Base-by-base conservation (phyloP, 2,329 filamentous ascomycete genomes). In the Berkeleyomyces basicola region DNA sequence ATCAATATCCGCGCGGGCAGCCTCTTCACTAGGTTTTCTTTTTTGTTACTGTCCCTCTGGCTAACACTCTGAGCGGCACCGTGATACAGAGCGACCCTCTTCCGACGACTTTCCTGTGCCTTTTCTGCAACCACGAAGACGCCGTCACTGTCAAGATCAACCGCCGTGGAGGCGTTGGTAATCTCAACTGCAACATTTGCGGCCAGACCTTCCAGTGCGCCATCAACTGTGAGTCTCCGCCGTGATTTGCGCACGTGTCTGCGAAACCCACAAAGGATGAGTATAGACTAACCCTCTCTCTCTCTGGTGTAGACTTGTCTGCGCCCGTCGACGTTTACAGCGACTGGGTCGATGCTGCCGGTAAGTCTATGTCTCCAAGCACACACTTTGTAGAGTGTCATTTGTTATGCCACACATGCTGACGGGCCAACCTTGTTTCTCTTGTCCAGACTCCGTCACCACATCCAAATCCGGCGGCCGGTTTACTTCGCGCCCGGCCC, bases 61-160 rank as follows among this genome's bases (percentile, higher is more conserved):
- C 49, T 47, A 39, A 49, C 42, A 9, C 11, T 62, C 57, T 58
- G 57, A 64, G 36, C 62, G 63, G 47, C 51, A 65, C 65, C 68
- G 65, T 66, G 60, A 46, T n/a, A 65, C 67, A 87, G 84, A 76
- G 81, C 72, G 87, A 91, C 68, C 82, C 84, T 47, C 79, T 93
- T 16, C 80, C 86, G 3, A 91, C 88, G 2, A 82, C 83, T n/a
- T 99, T 99, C 74, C 89, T 91, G 63, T 99, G 93, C 72, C 84
- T 99, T 55, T 99, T 99, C 76, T 99, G 93, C 79, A 97, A 96
- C 73, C 91, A 97, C 75, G 93, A 97, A 72, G 93, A 90, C 67
- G 89, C 91, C 0, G 88, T 99, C 61, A 81, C 83, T 37, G 88
- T 96, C 68, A 93, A 95, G 74, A 80, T 99, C 59, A 90, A 99